phyloP scores from a whole-genome alignment of 768 basidiomycete genomes.

The Cystobasidium ongulense region DNA sequence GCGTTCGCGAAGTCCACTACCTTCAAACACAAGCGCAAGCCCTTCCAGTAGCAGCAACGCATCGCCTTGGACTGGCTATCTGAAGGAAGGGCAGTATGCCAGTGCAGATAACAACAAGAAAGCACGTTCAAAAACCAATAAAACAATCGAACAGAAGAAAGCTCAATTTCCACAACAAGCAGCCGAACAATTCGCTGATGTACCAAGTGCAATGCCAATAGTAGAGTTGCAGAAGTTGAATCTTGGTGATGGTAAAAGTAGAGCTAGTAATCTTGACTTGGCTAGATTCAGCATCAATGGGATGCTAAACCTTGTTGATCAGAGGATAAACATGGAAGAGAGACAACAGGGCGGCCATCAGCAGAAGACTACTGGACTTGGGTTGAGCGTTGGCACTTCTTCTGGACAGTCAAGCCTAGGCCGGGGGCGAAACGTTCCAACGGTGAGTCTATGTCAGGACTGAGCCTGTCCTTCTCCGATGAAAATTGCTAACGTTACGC shows the following conservation, averaged over 20 bases:
- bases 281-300: constrained; percentile 22
- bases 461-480: too few species aligned
- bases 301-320: constrained; percentile 19
- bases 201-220: background rate
- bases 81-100: background rate
- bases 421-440: background rate
- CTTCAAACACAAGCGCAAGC: background rate
- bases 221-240: background rate
- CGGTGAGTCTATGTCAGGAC: background rate
- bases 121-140: background rate
- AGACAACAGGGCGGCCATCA: background rate
- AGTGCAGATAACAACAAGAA: background rate
- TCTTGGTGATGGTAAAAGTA: background rate
- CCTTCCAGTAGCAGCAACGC: background rate
- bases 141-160: background rate
- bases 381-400: background rate
- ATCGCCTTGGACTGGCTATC: background rate
- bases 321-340: constrained; percentile 4
- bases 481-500: too few species aligned
- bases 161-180: background rate
- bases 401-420: background rate
- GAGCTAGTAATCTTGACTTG: background rate
- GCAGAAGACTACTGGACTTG: background rate
- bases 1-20: background rate
- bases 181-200: background rate